A percentile compares a stretch with the other conserved stretches of the same genome.
These are phyloP conservation scores for Capsicum pubescens DNA, from an alignment of 257 asterid genomes.

Conservation along the genomic window DNA sequence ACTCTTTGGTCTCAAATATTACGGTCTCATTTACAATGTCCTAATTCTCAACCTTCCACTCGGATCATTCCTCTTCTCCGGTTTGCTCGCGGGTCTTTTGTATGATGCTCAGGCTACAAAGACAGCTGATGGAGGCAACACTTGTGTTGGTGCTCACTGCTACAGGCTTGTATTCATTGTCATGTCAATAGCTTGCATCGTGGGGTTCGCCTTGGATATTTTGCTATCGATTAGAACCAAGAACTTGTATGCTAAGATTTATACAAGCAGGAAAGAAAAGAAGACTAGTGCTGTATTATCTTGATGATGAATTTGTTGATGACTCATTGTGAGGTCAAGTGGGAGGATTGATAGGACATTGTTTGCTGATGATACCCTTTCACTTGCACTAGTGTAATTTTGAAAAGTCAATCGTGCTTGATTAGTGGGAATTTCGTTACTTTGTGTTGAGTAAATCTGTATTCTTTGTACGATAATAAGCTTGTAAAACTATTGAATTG, in stretches of 20 bases:
- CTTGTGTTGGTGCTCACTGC: slow-evolving; percentile 50
- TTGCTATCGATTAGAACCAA: slow-evolving; percentile 43
- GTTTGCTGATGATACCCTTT: slow-evolving; percentile 9
- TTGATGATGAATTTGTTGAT: slow-evolving; percentile 7
- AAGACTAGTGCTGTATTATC: slow-evolving; percentile 32
- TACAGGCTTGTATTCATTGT: slow-evolving; percentile 53
- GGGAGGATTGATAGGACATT: slow-evolving; percentile 20
- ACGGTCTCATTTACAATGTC: slow-evolving; percentile 51
- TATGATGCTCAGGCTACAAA: slow-evolving; percentile 48
- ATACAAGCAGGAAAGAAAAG: slow-evolving; percentile 42
- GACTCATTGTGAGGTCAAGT: not conserved
- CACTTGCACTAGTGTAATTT: not conserved
- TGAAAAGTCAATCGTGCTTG: not conserved
- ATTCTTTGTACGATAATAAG: not conserved
- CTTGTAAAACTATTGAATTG: not conserved
- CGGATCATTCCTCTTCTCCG: slow-evolving; percentile 59
- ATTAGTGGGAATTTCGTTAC: not conserved
- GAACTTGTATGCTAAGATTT: slow-evolving; percentile 42
- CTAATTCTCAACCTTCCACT: slow-evolving; percentile 53
- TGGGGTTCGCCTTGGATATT: slow-evolving; percentile 51
- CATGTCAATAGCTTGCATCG: slow-evolving; percentile 49
- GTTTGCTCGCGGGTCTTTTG: slow-evolving; percentile 50
- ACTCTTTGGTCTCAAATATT: slow-evolving; percentile 54
- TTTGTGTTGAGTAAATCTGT: not conserved
- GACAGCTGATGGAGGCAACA: slow-evolving; percentile 47